These are phyloP conservation scores for Cystobasidium ongulense DNA, from an alignment of 768 basidiomycete species.

Conservation along the genomic window DNA sequence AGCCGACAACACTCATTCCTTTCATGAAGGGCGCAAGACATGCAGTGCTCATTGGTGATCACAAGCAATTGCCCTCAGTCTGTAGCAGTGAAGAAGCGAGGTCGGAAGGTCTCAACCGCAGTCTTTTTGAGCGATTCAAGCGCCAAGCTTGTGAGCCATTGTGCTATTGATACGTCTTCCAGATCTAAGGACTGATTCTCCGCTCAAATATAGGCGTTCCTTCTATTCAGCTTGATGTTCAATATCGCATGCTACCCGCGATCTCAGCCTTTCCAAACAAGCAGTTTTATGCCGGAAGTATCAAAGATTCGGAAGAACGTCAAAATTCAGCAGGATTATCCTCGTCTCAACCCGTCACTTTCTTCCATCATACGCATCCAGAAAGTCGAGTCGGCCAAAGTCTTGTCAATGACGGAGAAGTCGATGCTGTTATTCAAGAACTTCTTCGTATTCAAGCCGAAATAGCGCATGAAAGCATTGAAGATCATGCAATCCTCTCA, in stretches of 20 bases:
- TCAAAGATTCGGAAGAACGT: background rate
- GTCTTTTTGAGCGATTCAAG: slow-evolving; percentile 83
- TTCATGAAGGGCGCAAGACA: slow-evolving; percentile 86
- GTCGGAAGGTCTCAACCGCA: slow-evolving; percentile 62
- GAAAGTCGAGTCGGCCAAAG: slow-evolving; percentile 66
- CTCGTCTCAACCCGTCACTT: slow-evolving; percentile 53
- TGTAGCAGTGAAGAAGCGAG: slow-evolving; percentile 61
- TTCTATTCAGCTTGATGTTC: slow-evolving; percentile 82
- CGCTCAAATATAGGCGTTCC: slow-evolving; percentile 57
- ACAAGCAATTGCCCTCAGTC: slow-evolving; percentile 65
- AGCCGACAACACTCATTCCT: slow-evolving; percentile 81
- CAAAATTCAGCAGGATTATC: slow-evolving; percentile 43
- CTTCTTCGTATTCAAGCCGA: slow-evolving; percentile 49
- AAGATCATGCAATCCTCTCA: slow-evolving; percentile 58
- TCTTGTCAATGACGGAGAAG: slow-evolving; percentile 68
- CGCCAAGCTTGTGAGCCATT: slow-evolving; percentile 60
- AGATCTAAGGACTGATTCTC: background rate
- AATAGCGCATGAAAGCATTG: slow-evolving; percentile 60
- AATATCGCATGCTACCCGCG: slow-evolving; percentile 90
- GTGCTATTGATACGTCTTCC: background rate
- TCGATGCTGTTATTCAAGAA: slow-evolving; percentile 65
- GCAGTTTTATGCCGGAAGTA: slow-evolving; percentile 59
- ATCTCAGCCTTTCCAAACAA: slow-evolving; percentile 78
- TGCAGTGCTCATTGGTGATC: slow-evolving; percentile 86
- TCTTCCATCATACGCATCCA: slow-evolving; percentile 66